Base-by-base conservation (phyloP, 805 yeast genomes). In the Kodamaea neixiangensis region DNA sequence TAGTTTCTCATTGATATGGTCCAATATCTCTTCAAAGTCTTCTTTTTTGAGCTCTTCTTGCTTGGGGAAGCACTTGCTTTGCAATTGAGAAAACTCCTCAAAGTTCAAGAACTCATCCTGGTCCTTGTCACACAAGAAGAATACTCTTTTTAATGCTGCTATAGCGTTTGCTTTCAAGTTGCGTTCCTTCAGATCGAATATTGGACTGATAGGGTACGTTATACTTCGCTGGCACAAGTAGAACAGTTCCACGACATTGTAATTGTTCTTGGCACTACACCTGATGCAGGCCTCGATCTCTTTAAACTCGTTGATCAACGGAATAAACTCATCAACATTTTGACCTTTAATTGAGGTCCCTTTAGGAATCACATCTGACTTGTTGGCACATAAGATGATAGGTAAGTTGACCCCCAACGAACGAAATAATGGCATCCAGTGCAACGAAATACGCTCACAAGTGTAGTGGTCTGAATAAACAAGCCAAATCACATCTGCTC, bases 341-440 rank as follows among this genome's bases (percentile, higher is more conserved):
- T 64, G 72, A 31, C 63, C 58, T 51, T 66, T 66, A 39, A 83
- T 76, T 33, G 79, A 80, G 0, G 80, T 70, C 43, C 79, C 81
- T 13, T 71, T 60, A 0, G 74, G 66, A 1, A 62, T 46, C 52
- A 50, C 62, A 51, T 88, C 96, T 15, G 85, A 77, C 60, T 89
- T 91, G 67, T 91, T 94, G 49, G 92, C 91, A 67, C 96, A 87
- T 2, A 94, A 71, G 1, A 94, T 89, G n/a, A 94, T 85, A 0
- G 99, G 99, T 11, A 93, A 67, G 62, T 94, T 94, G 51, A 93
- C 90, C 2, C 99, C 99, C 79, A 90, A 76, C 0, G 96, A 89
- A 54, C 99, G 77, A 60, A 94, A 86, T 75, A 86, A 80, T 47
- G 96, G 94, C 80, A 94, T 85, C 99, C 99, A 94, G 66, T 91